Evolutionary conservation across 179 eudicot genomes (phyloP).

Genomic region (Camellia oleifera): DNA sequence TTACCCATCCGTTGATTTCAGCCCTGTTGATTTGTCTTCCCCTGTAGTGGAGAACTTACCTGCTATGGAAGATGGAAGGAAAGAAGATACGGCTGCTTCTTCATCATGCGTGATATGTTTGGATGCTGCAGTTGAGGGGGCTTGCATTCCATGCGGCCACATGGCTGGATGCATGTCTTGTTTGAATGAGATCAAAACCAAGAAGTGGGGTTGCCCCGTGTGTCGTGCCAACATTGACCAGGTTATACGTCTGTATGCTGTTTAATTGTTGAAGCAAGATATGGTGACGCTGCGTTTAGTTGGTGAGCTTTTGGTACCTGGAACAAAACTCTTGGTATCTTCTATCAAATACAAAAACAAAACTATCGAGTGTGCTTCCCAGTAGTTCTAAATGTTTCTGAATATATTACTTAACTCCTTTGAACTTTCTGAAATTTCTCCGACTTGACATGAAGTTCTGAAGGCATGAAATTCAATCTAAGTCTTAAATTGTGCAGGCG

Average conservation of each 20-base stretch:
- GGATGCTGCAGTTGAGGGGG: constrained; percentile 90
- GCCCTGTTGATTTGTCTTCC: constrained; percentile 25
- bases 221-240: constrained; percentile 86
- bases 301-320: not conserved
- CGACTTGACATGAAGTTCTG: not conserved
- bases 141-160: constrained; percentile 96
- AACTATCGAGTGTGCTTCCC: not conserved
- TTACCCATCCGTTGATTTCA: constrained; percentile 67
- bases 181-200: constrained; percentile 70
- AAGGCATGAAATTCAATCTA: not conserved
- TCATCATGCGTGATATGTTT: constrained; percentile 87
- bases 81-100: constrained; percentile 30
- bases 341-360: not conserved
- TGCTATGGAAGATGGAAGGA: constrained; percentile 28
- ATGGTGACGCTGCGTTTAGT: constrained; percentile 8
- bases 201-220: constrained; percentile 96
- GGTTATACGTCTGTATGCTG: constrained; percentile 72
- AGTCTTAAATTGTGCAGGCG: constrained; percentile 8
- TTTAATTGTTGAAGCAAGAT: constrained; percentile 33
- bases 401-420: not conserved
- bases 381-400: not conserved
- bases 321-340: not conserved
- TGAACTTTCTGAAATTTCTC: not conserved
- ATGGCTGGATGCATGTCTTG: constrained; percentile 98
- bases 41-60: constrained; percentile 18